Evolutionary conservation across 2,329 filamentous ascomycete species (phyloP).

Genomic region (Trichoderma aggressivum): DNA sequence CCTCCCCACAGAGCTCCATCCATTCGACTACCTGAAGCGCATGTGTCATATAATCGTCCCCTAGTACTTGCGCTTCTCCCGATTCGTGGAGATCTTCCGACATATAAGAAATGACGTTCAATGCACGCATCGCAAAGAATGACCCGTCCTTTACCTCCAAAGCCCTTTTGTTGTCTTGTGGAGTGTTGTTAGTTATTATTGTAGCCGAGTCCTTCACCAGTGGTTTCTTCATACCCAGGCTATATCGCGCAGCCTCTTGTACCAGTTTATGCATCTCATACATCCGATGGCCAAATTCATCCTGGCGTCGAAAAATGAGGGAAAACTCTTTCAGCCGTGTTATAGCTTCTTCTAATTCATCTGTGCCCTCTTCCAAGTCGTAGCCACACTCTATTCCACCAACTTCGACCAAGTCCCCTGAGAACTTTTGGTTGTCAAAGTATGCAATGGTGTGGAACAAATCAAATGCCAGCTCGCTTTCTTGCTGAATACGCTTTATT

Average conservation of each 20-base stretch:
- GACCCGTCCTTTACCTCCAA: not conserved
- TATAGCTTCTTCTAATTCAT: not conserved
- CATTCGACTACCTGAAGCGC: not conserved
- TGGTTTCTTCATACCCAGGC: not conserved
- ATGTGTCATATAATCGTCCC: not conserved
- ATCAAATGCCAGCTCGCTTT: not conserved
- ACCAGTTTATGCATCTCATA: not conserved
- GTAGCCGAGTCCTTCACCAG: not conserved
- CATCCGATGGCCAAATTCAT: fast-evolving
- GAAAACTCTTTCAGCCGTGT: not conserved
- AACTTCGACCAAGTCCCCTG: fast-evolving
- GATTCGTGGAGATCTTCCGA: not conserved
- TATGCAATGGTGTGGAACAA: not conserved
- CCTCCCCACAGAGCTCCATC: not conserved
- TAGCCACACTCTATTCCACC: not conserved
- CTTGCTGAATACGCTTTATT: not conserved
- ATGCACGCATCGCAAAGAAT: not conserved
- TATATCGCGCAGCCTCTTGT: not conserved
- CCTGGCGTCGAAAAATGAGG: not conserved
- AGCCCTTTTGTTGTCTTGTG: not conserved
- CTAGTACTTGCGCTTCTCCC: fast-evolving
- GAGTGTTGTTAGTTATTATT: not conserved
- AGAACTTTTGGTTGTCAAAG: not conserved
- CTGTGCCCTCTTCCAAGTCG: not conserved
- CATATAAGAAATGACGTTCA: fast-evolving